Base-by-base conservation (phyloP, 257 asterid genomes). In the Perilla frutescens region DNA sequence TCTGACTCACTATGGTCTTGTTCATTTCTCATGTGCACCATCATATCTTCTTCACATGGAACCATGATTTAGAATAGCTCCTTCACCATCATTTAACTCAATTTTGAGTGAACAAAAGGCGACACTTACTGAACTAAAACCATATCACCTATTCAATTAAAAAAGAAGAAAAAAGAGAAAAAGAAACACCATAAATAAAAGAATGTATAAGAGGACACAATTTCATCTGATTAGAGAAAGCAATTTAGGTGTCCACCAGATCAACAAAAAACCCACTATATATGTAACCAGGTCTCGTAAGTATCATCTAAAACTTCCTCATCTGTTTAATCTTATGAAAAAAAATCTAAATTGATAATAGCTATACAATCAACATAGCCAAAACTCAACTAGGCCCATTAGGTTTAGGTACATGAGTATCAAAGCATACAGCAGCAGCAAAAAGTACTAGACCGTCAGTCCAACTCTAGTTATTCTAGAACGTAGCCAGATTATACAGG, bases 1-100 rank as follows among this genome's bases (percentile, higher is more conserved):
- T 90, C 97, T 60, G 88, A 78, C 76, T 87, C 95, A 56, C 74
- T 77, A 59, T 77, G 79, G 73, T 85, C 96, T 73, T 84, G 87
- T 64, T 90, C 91, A 83, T 82, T 84, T 77, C 91, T 81, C 81
- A 81, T 83, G 49, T 77, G 88, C 75, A 76, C 78, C 85, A 82
- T 76, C 66, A 71, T 79, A 81, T 75, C 89, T 69, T 79, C 88
- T 81, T 85, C 88, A 87, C 83, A 67, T 8, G 86, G 88, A 75
- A 86, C 84, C 98, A 86, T 82, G 74, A 76, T 68, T 72, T 71
- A 70, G 44, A 64, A 73, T 39, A 72, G 48, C 61, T 74, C 41
- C 49, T 37, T 58, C 45, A 55, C 73, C 71, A 76, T 61, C 72
- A 74, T 68, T 68, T 47, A 41, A 57, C 71, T 40, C 40, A 68